These are phyloP conservation scores for Sporothrix euskadiensis DNA, from an alignment of 2,329 filamentous ascomycete species.

Conservation along the genomic window DNA sequence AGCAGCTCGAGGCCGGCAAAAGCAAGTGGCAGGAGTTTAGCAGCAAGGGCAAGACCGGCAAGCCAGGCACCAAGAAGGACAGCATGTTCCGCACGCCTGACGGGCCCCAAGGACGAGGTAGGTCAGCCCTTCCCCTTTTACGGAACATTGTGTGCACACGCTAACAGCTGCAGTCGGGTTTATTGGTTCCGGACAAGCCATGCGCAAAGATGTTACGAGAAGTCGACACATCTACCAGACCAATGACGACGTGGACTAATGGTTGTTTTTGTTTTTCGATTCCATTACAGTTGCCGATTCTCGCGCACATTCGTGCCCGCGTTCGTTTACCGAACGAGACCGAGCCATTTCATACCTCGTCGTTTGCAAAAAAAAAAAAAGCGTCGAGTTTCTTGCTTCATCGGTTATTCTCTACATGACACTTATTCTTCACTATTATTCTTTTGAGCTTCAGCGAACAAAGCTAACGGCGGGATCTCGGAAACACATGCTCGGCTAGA, in stretches of 20 bases:
- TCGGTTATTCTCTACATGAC: not conserved
- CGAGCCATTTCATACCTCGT: not conserved
- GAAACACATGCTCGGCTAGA: not conserved
- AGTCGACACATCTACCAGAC: slow-evolving; percentile 83
- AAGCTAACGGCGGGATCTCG: not conserved
- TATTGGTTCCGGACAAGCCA: slow-evolving; percentile 89
- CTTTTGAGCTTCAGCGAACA: not conserved
- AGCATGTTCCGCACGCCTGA: slow-evolving; percentile 97
- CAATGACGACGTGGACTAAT: slow-evolving; percentile 70
- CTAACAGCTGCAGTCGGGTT: slow-evolving; percentile 73
- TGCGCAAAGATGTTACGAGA: slow-evolving; percentile 87
- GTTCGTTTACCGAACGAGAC: not conserved
- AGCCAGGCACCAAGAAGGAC: slow-evolving; percentile 71
- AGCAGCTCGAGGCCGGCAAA: slow-evolving; percentile 87
- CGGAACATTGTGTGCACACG: not conserved
- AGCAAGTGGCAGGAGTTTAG: slow-evolving; percentile 94
- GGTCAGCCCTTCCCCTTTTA: slow-evolving; percentile 34
- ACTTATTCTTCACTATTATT: not conserved
- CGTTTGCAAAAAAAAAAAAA: not conserved
- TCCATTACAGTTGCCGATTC: slow-evolving; percentile 20
- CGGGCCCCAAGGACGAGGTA: slow-evolving; percentile 82
- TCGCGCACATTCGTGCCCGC: not conserved
- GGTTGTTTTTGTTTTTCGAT: not conserved
- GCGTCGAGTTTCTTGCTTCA: not conserved
- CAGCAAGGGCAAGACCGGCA: slow-evolving; percentile 70